Evolutionary conservation across 2,329 filamentous ascomycete genomes (phyloP).

Genomic region (Xylariaceae sp.): DNA sequence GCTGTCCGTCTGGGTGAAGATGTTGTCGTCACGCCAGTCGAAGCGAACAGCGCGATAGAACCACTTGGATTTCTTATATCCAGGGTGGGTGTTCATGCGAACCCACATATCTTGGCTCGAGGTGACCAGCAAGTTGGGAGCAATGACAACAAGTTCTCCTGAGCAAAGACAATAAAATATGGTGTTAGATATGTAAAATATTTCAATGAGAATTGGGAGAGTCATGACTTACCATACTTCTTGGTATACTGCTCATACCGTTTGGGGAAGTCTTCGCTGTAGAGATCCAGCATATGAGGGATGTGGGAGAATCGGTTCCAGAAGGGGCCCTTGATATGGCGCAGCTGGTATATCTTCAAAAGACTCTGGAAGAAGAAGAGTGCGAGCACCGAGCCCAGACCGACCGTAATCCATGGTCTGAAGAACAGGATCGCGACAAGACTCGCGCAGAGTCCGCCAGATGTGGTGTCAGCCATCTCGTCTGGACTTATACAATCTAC

Average conservation of each 20-base stretch:
- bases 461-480: background rate
- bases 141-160: conserved; percentile 11
- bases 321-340: conserved; percentile 24
- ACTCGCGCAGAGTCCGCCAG: background rate
- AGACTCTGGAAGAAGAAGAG: background rate
- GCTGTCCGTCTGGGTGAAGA: conserved; percentile 48
- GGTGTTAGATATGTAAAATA: background rate
- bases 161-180: background rate
- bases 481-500: background rate
- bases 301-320: conserved; percentile 21
- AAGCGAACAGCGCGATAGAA: conserved; percentile 39
- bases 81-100: conserved; percentile 34
- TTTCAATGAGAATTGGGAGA: background rate
- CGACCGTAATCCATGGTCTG: background rate
- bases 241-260: conserved; percentile 27
- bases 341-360: conserved; percentile 12
- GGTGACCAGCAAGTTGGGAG: conserved; percentile 10
- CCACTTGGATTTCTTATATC: conserved; percentile 40
- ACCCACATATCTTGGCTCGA: conserved; percentile 15
- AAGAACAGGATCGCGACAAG: background rate
- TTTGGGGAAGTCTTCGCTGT: conserved; percentile 21
- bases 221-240: conserved; percentile 25
- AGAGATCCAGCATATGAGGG: conserved; percentile 26
- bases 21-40: conserved; percentile 46
- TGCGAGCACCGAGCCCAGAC: background rate